phyloP scores from a whole-genome alignment of 257 asterid genomes.

The Ilex aquifolium region DNA sequence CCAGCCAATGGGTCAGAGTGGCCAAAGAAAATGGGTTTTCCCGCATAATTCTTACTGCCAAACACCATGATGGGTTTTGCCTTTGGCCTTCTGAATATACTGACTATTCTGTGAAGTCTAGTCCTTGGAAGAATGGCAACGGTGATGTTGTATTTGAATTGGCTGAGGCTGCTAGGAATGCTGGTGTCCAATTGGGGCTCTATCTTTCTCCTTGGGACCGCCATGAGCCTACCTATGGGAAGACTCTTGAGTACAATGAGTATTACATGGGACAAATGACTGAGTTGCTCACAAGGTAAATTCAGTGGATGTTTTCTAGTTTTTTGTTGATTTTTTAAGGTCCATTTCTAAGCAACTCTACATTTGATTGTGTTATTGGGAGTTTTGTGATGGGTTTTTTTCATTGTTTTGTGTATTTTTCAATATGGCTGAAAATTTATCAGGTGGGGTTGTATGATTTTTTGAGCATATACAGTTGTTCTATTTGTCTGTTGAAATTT shows the following conservation, averaged over 20 bases:
- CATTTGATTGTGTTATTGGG: slow-evolving; percentile 2
- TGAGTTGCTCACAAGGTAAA: slow-evolving; percentile 80
- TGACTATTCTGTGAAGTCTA: slow-evolving; percentile 77
- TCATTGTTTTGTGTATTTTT: too few species aligned
- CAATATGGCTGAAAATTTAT: too few species aligned
- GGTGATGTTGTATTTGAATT: slow-evolving; percentile 76
- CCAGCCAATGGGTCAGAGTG: slow-evolving; percentile 79
- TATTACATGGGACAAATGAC: slow-evolving; percentile 90
- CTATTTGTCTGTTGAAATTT: too few species aligned
- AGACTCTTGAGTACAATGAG: slow-evolving; percentile 76
- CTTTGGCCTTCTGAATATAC: slow-evolving; percentile 89
- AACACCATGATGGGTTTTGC: slow-evolving; percentile 97
- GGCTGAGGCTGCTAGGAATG: slow-evolving; percentile 58
- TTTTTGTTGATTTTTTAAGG: neutral
- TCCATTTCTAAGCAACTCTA: too few species aligned
- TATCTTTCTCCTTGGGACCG: slow-evolving; percentile 99
- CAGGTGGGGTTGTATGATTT: too few species aligned
- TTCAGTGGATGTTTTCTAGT: neutral
- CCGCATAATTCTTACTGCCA: slow-evolving; percentile 61
- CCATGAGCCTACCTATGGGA: slow-evolving; percentile 73
- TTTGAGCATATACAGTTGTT: too few species aligned
- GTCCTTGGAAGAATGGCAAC: slow-evolving; percentile 77
- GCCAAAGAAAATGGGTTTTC: slow-evolving; percentile 74
- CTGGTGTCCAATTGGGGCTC: slow-evolving; percentile 70
- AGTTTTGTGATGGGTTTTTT: neutral